These are phyloP conservation scores for Trichoderma asperelloides DNA, from an alignment of 495 filamentous ascomycete genomes.

Conservation along the genomic window DNA sequence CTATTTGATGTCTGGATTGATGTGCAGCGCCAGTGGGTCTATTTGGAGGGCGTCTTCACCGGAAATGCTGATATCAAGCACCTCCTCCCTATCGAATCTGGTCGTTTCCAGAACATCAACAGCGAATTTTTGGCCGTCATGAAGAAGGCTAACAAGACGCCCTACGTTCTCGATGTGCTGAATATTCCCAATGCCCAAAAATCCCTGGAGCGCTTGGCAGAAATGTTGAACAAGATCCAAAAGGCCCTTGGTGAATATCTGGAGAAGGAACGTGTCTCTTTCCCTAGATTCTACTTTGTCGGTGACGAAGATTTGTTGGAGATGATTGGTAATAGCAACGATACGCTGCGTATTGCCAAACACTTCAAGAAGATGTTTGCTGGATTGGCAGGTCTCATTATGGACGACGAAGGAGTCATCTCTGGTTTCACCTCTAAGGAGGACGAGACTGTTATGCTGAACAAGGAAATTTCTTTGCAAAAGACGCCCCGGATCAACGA, in stretches of 20 bases:
- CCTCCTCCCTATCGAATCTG: constrained; percentile 88
- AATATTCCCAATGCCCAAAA: constrained; percentile 93
- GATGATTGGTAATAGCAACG: constrained; percentile 98
- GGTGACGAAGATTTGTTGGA: constrained; percentile 98
- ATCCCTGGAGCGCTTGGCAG: constrained; percentile 85
- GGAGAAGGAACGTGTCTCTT: constrained; percentile 91
- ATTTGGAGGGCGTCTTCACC: constrained; percentile 95
- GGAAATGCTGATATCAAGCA: constrained; percentile 99
- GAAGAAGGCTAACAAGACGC: constrained; percentile 96
- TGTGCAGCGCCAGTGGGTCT: constrained; percentile 98
- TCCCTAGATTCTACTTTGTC: constrained; percentile 98
- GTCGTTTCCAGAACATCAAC: constrained; percentile 97
- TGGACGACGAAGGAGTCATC: constrained; percentile 85
- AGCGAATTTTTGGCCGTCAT: constrained; percentile 95
- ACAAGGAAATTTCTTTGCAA: constrained; percentile 80
- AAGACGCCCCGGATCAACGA: constrained; percentile 97
- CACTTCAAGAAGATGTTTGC: constrained; percentile 99
- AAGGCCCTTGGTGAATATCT: constrained; percentile 98
- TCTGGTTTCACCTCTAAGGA: constrained; percentile 92
- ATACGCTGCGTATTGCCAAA: constrained; percentile 89
- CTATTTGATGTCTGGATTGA: constrained; percentile 99
- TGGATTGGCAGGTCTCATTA: constrained; percentile 77
- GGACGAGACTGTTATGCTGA: constrained; percentile 79
- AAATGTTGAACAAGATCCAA: constrained; percentile 96
- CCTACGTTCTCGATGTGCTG: constrained; percentile 88